A percentile compares a stretch with the other conserved stretches of the same genome.
These are phyloP conservation scores for Leccinum subtestaceum DNA, from an alignment of 768 basidiomycete genomes.

Conservation along the genomic window DNA sequence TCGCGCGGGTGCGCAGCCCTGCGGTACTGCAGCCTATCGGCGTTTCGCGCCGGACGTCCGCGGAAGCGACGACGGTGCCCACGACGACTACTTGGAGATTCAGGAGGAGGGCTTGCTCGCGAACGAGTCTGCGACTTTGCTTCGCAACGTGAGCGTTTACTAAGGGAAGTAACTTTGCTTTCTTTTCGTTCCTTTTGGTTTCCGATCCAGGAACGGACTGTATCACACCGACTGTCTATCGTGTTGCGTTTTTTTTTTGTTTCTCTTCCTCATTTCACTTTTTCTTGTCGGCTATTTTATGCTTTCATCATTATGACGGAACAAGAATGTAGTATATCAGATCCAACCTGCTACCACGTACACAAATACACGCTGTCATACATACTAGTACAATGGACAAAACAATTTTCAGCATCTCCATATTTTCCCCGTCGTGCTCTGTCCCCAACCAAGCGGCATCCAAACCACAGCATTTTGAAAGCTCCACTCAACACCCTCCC, in stretches of 20 bases:
- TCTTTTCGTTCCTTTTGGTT: not conserved
- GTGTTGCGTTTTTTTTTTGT: not conserved
- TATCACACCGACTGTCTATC: not conserved
- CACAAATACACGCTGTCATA: not conserved
- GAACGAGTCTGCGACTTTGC: constrained; percentile 16
- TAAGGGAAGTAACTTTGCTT: constrained; percentile 1
- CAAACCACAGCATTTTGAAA: not conserved
- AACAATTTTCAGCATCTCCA: not conserved
- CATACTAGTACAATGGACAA: constrained; percentile 7
- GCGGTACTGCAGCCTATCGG: constrained; percentile 5
- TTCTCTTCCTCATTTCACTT: not conserved
- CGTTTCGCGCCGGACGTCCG: not conserved
- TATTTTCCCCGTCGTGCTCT: not conserved
- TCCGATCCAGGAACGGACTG: not conserved
- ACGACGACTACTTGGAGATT: constrained; percentile 14
- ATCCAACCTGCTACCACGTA: constrained; percentile 1
- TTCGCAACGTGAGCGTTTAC: constrained; percentile 25
- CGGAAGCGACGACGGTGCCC: not conserved
- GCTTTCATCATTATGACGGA: constrained; percentile 17
- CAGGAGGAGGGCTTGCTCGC: constrained; percentile 18
- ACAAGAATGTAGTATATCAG: constrained; percentile 15
- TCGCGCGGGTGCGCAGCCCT: constrained; percentile 10
- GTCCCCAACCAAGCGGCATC: not conserved
- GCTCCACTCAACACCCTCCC: constrained; percentile 10
- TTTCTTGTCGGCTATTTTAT: constrained; percentile 20